A percentile compares a stretch with the other conserved stretches of the same genome.
Conservation (phyloP, 2,329 filamentous ascomycete species). For the Hypomyces perniciosus region DNA sequence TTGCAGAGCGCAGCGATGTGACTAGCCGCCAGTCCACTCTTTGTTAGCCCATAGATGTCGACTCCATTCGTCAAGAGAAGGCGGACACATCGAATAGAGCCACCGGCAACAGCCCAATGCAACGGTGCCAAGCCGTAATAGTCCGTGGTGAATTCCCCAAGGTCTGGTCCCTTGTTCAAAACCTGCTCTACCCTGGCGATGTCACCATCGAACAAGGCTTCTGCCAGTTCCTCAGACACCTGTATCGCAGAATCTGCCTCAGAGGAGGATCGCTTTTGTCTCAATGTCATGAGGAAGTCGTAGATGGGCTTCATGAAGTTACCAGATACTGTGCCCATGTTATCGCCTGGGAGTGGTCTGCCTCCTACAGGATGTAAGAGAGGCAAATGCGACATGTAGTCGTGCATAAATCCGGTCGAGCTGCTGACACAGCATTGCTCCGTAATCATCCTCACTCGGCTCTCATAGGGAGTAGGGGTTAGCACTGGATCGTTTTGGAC, state of each 20-base stretch:
- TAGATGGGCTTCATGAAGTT: slow-evolving; percentile 5
- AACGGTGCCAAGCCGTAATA: slow-evolving; percentile 2
- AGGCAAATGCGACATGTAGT: background rate
- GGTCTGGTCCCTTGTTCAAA: background rate
- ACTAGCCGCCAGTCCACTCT: background rate
- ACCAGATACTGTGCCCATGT: background rate
- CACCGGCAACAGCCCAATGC: slow-evolving; percentile 8
- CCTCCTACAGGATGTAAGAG: background rate
- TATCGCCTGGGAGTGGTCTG: background rate
- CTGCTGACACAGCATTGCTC: background rate
- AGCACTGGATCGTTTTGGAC: background rate
- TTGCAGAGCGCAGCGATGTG: slow-evolving; percentile 7
- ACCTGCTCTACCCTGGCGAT: background rate
- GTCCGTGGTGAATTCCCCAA: background rate
- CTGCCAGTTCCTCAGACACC: background rate
- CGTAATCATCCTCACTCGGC: background rate
- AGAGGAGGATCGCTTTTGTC: background rate
- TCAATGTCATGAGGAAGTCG: background rate
- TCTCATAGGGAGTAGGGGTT: background rate
- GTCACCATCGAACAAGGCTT: slow-evolving; percentile 4
- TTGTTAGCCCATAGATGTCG: background rate
- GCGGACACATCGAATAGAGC: background rate
- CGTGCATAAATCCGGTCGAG: background rate
- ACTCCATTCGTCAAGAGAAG: background rate
- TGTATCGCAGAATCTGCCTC: background rate